A percentile compares a stretch with the other conserved stretches of the same genome.
phyloP scores from a whole-genome alignment of 2,329 filamentous ascomycete genomes.

The Sphaerulina musiva region DNA sequence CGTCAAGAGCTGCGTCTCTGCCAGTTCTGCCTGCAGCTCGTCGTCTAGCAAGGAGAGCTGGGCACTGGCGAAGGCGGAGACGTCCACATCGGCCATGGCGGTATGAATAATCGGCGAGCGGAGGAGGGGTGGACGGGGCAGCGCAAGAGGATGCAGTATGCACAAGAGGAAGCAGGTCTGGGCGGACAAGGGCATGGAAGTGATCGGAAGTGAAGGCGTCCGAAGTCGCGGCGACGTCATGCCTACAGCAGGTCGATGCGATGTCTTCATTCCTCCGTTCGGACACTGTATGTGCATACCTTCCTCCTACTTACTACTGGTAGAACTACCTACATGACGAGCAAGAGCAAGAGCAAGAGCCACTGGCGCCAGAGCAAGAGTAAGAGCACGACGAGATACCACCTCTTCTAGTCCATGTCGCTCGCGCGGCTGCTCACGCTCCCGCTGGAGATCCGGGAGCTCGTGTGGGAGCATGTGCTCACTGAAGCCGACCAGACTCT shows the following conservation, averaged over 20 bases:
- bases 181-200: background rate
- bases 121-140: background rate
- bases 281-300: too few relatives aligned
- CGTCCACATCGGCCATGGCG: conserved; percentile 38
- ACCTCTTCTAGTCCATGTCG: conserved; percentile 4
- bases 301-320: too few relatives aligned
- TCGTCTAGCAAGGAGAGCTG: conserved; percentile 64
- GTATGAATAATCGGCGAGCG: background rate
- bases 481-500: conserved; percentile 17
- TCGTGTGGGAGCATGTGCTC: conserved; percentile 26
- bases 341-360: background rate
- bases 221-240: background rate
- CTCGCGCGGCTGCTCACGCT: conserved; percentile 20
- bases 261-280: too few relatives aligned
- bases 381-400: too few relatives aligned
- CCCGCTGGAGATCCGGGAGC: conserved; percentile 25
- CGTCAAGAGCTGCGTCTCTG: conserved; percentile 62
- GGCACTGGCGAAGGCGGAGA: conserved; percentile 61
- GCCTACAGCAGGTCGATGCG: too few relatives aligned
- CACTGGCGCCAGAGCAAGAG: background rate
- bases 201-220: too few relatives aligned
- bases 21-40: conserved; percentile 66
- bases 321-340: background rate
- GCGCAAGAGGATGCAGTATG: background rate
- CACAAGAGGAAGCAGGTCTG: background rate